Evolutionary conservation across 345 rosid species (phyloP).

Genomic region (Eucalyptus urophylla): DNA sequence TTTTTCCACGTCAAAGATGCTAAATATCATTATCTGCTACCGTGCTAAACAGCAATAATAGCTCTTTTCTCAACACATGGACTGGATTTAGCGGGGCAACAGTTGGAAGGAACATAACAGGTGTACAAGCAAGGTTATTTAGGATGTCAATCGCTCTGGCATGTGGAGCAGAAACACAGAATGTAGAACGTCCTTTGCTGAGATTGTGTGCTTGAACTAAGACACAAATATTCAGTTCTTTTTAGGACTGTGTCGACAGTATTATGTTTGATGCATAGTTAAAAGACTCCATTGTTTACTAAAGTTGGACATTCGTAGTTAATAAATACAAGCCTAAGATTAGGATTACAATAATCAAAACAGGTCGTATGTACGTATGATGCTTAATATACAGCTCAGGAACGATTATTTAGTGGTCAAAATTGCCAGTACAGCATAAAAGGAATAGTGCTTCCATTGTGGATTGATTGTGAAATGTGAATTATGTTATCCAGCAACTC

Average conservation of each 20-base stretch:
- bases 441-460: neutral
- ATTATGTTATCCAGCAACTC: neutral
- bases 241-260: neutral
- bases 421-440: neutral
- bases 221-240: neutral
- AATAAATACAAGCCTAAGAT: neutral
- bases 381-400: neutral
- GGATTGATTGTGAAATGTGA: neutral
- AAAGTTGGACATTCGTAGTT: neutral
- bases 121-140: neutral
- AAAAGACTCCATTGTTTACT: neutral
- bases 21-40: neutral
- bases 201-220: neutral
- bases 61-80: neutral
- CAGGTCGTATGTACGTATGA: neutral
- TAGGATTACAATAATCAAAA: neutral
- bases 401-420: neutral
- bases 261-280: neutral
- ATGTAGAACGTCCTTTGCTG: neutral
- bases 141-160: neutral
- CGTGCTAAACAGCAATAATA: neutral
- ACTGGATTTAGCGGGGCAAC: neutral
- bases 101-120: neutral
- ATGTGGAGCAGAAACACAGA: neutral
- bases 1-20: neutral